Percentiles rank a stretch among this genome's conserved stretches.
Conservation (phyloP, 1,284 basidiomycete species). For the Ganoderma sp. region DNA sequence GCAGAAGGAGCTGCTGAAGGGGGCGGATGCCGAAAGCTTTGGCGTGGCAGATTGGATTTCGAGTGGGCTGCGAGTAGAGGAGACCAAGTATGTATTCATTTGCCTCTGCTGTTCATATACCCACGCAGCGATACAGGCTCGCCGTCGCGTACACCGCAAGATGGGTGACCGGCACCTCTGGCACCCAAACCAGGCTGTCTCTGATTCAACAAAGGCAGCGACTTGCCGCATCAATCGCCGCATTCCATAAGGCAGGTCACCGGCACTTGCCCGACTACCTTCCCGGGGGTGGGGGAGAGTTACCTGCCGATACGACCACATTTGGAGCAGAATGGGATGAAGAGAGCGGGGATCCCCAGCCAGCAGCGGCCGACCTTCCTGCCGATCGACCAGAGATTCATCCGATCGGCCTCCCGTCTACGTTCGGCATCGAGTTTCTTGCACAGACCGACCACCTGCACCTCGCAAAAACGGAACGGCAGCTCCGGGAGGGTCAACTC, state of each 20-base stretch:
- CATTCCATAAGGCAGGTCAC: not conserved
- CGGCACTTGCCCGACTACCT: not conserved
- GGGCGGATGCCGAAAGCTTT: not conserved
- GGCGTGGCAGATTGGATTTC: not conserved
- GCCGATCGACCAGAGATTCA: not conserved
- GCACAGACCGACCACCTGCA: no score
- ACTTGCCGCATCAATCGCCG: not conserved
- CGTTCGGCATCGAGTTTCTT: not conserved
- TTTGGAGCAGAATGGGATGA: slow-evolving; percentile 7
- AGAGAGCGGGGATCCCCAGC: no score
- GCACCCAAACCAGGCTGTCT: not conserved
- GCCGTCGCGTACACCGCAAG: not conserved
- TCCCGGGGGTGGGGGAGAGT: not conserved
- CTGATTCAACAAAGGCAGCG: not conserved
- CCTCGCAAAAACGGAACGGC: not conserved
- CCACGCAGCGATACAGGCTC: no score
- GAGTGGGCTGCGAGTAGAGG: not conserved
- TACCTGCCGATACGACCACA: not conserved
- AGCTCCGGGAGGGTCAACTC: not conserved
- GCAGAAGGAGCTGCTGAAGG: not conserved
- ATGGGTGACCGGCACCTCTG: not conserved
- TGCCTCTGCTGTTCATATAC: no score
- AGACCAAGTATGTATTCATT: not conserved
- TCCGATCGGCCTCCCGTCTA: not conserved
- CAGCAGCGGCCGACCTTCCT: not conserved